Conservation (phyloP, 1,139 yeast species). For the Scheffersomyces segobiensis region DNA sequence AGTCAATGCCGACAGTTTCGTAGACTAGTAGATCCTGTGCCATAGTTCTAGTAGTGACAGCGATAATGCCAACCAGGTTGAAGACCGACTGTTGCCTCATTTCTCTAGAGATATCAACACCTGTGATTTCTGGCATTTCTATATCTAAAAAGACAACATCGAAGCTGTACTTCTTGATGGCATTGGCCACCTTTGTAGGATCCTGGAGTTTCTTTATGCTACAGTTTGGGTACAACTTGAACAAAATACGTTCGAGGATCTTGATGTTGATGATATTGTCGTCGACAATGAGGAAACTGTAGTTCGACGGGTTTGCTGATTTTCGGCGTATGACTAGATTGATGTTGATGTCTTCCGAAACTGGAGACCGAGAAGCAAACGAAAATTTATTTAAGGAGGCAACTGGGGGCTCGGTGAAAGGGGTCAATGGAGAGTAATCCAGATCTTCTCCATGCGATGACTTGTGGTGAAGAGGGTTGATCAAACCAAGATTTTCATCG, state of each 20-base stretch:
- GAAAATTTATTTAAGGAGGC: not conserved
- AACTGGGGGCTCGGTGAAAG: slow-evolving; percentile 7
- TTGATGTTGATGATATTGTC: slow-evolving; percentile 45
- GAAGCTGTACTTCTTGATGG: slow-evolving; percentile 20
- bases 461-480: not conserved
- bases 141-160: slow-evolving; percentile 46
- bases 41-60: slow-evolving; percentile 41
- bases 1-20: slow-evolving; percentile 39
- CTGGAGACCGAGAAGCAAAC: not conserved
- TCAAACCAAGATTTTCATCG: not conserved
- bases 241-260: slow-evolving; percentile 34
- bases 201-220: slow-evolving; percentile 30
- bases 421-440: slow-evolving; percentile 11
- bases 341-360: not conserved
- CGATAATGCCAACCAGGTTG: slow-evolving; percentile 34
- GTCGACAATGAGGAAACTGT: slow-evolving; percentile 41
- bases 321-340: slow-evolving; percentile 7
- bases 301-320: slow-evolving; percentile 22
- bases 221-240: slow-evolving; percentile 38
- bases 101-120: slow-evolving; percentile 37
- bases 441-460: not conserved
- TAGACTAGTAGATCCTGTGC: slow-evolving; percentile 31
- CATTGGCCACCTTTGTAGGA: slow-evolving; percentile 28
- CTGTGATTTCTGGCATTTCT: slow-evolving; percentile 49
- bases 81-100: slow-evolving; percentile 20